Percentiles rank a stretch among this genome's conserved stretches.
Evolutionary conservation across 192 early-diverging fungal species (phyloP).

Genomic region (Haplosporangium gracile): DNA sequence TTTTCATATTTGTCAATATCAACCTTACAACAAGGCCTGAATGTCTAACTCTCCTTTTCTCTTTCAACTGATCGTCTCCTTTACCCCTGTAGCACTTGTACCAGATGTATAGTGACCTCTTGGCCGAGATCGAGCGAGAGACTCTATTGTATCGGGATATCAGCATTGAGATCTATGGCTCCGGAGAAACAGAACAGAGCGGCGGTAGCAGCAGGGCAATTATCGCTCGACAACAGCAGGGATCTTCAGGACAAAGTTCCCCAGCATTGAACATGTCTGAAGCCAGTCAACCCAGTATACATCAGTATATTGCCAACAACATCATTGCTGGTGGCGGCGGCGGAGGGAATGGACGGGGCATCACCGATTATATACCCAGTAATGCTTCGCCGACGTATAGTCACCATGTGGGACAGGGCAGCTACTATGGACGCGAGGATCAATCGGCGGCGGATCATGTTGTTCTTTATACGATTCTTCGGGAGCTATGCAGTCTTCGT

Average conservation of each 20-base stretch:
- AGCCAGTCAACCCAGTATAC: conserved; percentile 16
- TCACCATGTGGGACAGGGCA: conserved; percentile 9
- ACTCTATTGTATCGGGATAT: conserved; percentile 12
- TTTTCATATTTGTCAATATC: neutral
- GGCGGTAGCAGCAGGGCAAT: neutral
- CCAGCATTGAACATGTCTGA: conserved; percentile 20
- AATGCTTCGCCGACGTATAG: conserved; percentile 18
- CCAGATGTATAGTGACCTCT: conserved; percentile 41
- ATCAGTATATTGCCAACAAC: conserved; percentile 11
- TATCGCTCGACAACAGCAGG: neutral
- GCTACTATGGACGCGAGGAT: conserved; percentile 14
- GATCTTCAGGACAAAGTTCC: conserved; percentile 28
- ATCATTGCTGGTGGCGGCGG: neutral
- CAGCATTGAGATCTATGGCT: neutral
- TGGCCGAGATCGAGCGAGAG: conserved; percentile 38
- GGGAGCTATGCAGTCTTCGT: conserved; percentile 45
- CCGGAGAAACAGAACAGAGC: neutral
- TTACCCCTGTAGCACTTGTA: conserved; percentile 29
- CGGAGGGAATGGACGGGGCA: neutral
- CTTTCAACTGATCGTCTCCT: neutral
- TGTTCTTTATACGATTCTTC: conserved; percentile 45
- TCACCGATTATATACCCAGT: conserved; percentile 9
- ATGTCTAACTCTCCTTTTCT: too few species aligned
- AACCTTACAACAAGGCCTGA: neutral
- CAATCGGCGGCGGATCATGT: conserved; percentile 39